Evolutionary conservation across 2,329 filamentous ascomycete genomes (phyloP), one percentile per base, ranked within the genome.

Genomic region (Fusarium domesticum): DNA sequence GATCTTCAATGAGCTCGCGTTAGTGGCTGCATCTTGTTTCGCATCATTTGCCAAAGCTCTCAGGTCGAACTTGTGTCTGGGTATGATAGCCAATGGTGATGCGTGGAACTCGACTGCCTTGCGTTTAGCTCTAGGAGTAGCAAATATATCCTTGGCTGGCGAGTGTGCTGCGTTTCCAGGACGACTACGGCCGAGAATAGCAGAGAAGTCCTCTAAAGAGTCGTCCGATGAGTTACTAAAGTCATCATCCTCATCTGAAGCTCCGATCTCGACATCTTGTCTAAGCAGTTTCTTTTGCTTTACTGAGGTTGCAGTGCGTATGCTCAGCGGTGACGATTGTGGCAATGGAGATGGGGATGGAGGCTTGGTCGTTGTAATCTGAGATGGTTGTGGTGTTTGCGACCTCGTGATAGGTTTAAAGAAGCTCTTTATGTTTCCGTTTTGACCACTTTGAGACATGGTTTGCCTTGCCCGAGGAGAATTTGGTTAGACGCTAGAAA

Each of bases 181-280:
- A 6, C 56, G 59, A 14, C 48, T 47, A 14, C 54, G 54, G 6
- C 63, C 58, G 10, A 70, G 56, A 10, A 69, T 61, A 20, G 57
- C 50, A 7, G 64, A 62, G 2, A 84, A 63, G 34, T 77, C 72
- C 5, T 77, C 74, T 12, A 84, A 71, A 0, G 84, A 84, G 37
- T 76, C 76, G 18, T 80, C 78, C 15, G 81, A 81, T 15, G 58
- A 62, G 30, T 51, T 54, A 30, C 73, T 78, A 53, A 83, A 75
- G 19, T 75, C 76, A 15, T 77, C 77, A n/a, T 87, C 85, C 8
- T 85, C 84, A 58, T 91, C 87, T 0, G 87, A 90, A 42, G 80
- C 83, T 35, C 75, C 75, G 32, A 91, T 85, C 43, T 84, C 69
- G 11, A 80, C 66, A 56, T 80, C 71, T 62, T 80, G 70, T 46